Base-by-base conservation (phyloP, 2,329 filamentous ascomycete species). In the Cytospora paraplurivora region DNA sequence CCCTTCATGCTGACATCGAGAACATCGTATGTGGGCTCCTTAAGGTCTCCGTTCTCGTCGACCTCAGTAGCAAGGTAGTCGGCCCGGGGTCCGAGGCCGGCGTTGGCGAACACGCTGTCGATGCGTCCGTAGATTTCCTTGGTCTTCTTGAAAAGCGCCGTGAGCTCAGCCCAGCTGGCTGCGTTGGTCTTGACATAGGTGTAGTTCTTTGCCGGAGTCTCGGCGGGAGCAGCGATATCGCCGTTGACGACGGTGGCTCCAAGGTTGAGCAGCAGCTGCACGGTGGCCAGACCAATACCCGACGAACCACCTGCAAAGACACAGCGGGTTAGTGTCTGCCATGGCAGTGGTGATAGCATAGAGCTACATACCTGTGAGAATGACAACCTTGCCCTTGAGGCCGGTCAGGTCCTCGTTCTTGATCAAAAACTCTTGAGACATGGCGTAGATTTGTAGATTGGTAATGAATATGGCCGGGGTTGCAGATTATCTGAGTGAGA, bases 61-160 rank as follows among this genome's bases (percentile, higher is more conserved):
- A 81, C 71, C n/a, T 78, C 76, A 2, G 77, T 74, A 4, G 75
- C 74, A 2, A 85, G 66, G 66, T 82, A 85, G 68, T 82, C 72
- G 2, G 76, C 75, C 4, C 75, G 75, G 10, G 80, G 78, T 0
- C 74, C 75, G 35, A 87, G 74, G 17, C 85, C 85, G 0, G 85
- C 85, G 67, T 88, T 88, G 59, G 89, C 86, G 70, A 93, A 92
- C 7, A 91, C 91, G 72, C 90, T 85, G 51, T 91, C 90, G 65
- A 94, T 84, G 66, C 91, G 89, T 70, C 93, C 90, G 67, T 90
- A 84, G 59, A 91, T 87, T 12, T 78, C 72, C 63, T 79, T 78
- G 1, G 82, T 74, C 61, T 76, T 72, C 61, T 81, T 80, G 75
- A 87, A 88, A 12, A 87, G 75, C 0, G 74, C 72, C 13, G 77